Conservation (phyloP, 495 filamentous ascomycete species). For the Aspergillus carlsbadensis region DNA sequence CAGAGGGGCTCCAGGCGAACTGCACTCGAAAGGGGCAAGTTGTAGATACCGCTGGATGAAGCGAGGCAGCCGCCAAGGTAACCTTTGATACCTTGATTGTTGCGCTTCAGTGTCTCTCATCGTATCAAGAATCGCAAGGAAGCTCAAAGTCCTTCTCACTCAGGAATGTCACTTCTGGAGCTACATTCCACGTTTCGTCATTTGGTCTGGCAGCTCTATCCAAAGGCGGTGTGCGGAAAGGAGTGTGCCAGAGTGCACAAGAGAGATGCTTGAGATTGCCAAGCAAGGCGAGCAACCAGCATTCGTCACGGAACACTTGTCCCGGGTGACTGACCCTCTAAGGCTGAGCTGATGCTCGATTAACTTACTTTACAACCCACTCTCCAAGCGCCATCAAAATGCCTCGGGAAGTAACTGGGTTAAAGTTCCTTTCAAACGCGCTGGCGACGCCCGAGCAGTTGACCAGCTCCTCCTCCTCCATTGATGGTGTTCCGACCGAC, state of each 20-base stretch:
- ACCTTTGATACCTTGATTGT: too few relatives aligned
- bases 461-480: constrained; percentile 61
- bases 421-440: constrained; percentile 73
- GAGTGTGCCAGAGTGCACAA: too few relatives aligned
- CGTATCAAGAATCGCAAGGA: too few relatives aligned
- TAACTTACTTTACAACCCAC: not conserved
- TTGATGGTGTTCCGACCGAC: constrained; percentile 71
- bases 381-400: not conserved
- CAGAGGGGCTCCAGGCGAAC: too few relatives aligned
- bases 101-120: too few relatives aligned
- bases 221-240: not conserved
- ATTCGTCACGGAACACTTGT: not conserved
- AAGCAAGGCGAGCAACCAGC: not conserved
- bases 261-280: too few relatives aligned
- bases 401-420: constrained; percentile 21
- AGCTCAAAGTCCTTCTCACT: too few relatives aligned
- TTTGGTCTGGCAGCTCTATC: not conserved
- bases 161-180: not conserved
- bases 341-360: not conserved
- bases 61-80: too few relatives aligned
- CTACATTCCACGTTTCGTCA: not conserved
- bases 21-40: too few relatives aligned
- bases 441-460: constrained; percentile 84
- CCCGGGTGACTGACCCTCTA: not conserved
- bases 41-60: too few relatives aligned